Evolutionary conservation across 148 eudicot species (phyloP), one percentile per base, ranked within the genome.

Genomic region (Polygonum aviculare): DNA sequence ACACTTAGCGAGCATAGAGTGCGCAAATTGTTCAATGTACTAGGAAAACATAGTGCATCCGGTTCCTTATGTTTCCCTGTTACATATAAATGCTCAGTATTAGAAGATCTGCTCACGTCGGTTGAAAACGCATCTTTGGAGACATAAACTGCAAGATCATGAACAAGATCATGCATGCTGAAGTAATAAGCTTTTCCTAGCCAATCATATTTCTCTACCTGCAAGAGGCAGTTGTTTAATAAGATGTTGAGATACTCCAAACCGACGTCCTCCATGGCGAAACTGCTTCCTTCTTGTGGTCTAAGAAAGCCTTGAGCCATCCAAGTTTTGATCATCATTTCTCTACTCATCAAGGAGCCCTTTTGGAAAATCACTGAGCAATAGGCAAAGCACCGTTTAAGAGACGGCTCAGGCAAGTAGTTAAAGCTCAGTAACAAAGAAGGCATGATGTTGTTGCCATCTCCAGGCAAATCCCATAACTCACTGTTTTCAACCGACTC

Each of bases 81-180:
- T 57, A 57, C 7, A 57, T 19, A 57, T 22, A 57, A 57, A 57
- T 57, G 63, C 63, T 57, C 63, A 9, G 63, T 57, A 57, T 57
- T 33, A 57, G 63, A 57, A 21, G 31, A 19, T 21, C 10, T 57
- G 35, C 35, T 57, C 63, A 57, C 63, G 2, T 57, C 63, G 22
- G 63, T 57, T 22, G 63, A 57, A 21, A 57, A 57, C 10, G 63
- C 21, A 57, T 57, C 63, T 57, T 57, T 57, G 31, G 63, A 57
- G 63, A 57, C 31, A 57, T 21, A 57, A 57, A 19, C 63, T 57
- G 33, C 63, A 57, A 57, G 63, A 57, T 57, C 63, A 21, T 57
- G 63, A 57, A 57, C 63, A 3, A 57, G 63, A 22, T 57, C 63
- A 22, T 57, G 63, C 63, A 57, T 57, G 63, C 63, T 57, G 33